phyloP scores from a whole-genome alignment of 2,329 filamentous ascomycete genomes.

The Trichoderma cornu-damae region DNA sequence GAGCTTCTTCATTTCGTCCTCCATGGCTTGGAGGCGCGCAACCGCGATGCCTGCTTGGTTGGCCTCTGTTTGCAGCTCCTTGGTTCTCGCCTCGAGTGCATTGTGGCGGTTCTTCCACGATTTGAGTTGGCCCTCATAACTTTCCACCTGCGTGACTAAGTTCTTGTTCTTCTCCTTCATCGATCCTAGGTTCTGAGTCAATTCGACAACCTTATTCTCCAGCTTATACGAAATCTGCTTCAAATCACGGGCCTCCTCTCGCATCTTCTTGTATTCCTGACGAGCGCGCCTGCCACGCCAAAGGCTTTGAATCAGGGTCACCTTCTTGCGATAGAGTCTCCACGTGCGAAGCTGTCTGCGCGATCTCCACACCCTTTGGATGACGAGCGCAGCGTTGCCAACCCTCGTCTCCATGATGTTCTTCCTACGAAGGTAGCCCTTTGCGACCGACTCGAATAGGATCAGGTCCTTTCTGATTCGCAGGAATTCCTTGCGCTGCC shows the following conservation, averaged over 20 bases:
- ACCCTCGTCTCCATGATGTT: conserved; percentile 90
- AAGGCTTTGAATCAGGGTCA: conserved; percentile 83
- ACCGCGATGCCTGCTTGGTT: conserved; percentile 97
- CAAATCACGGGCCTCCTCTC: conserved; percentile 93
- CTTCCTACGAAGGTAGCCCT: conserved; percentile 85
- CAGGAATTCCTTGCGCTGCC: conserved; percentile 76
- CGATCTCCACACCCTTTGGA: conserved; percentile 85
- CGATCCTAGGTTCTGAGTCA: conserved; percentile 87
- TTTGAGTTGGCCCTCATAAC: conserved; percentile 92
- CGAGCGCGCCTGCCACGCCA: conserved; percentile 84
- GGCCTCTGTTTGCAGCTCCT: conserved; percentile 91
- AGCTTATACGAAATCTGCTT: conserved; percentile 99
- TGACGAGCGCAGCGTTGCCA: conserved; percentile 83
- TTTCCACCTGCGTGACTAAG: conserved; percentile 82
- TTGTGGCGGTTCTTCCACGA: conserved; percentile 93
- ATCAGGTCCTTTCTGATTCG: conserved; percentile 78
- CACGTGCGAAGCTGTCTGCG: conserved; percentile 72
- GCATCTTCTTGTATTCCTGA: conserved; percentile 78
- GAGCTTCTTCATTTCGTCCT: conserved; percentile 90
- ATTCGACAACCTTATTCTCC: conserved; percentile 98
- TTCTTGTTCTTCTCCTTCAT: conserved; percentile 94
- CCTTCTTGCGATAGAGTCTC: conserved; percentile 84
- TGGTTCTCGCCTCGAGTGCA: conserved; percentile 79
- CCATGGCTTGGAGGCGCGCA: conserved; percentile 83
- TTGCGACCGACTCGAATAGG: conserved; percentile 81